Conservation (phyloP, 2,329 filamentous ascomycete genomes). For the Lachnellula suecica region DNA sequence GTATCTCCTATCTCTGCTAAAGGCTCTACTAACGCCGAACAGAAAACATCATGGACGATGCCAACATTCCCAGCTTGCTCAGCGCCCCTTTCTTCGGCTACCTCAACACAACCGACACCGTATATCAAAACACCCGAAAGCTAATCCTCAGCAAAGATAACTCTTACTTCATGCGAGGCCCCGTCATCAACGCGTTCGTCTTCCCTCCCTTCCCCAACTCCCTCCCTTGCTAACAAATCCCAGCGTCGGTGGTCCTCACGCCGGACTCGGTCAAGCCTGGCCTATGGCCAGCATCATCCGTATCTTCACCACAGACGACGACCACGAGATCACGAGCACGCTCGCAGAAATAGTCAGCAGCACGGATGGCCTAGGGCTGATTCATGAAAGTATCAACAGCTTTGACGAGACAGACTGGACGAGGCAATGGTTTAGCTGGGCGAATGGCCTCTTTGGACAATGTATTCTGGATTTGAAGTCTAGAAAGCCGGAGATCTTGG, state of each 20-base stretch:
- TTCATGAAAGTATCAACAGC: constrained; percentile 48
- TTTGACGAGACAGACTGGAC: constrained; percentile 42
- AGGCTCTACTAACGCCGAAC: constrained; percentile 11
- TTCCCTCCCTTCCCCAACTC: constrained; percentile 37
- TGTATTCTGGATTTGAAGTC: constrained; percentile 74
- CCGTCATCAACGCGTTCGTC: constrained; percentile 54
- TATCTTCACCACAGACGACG: constrained; percentile 46
- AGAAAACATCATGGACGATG: constrained; percentile 67
- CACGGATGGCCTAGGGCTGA: constrained; percentile 38
- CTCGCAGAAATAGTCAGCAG: constrained; percentile 28
- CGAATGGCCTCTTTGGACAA: constrained; percentile 84
- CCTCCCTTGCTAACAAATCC: constrained; percentile 24
- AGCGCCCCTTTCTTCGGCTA: constrained; percentile 65
- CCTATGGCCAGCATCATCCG: constrained; percentile 56
- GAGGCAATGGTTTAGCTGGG: constrained; percentile 73
- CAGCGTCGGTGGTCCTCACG: constrained; percentile 67
- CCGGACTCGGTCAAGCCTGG: constrained; percentile 58
- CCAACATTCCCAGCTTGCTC: constrained; percentile 68
- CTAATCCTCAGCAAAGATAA: constrained; percentile 77
- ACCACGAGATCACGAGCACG: constrained; percentile 31
- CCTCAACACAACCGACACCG: constrained; percentile 53
- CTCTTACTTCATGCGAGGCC: constrained; percentile 65
- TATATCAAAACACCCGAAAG: constrained; percentile 76
- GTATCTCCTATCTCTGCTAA: constrained; percentile 32
- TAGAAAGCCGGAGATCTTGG: constrained; percentile 67